phyloP scores from a whole-genome alignment of 1,284 basidiomycete genomes.

The Pisolithus thermaeus region DNA sequence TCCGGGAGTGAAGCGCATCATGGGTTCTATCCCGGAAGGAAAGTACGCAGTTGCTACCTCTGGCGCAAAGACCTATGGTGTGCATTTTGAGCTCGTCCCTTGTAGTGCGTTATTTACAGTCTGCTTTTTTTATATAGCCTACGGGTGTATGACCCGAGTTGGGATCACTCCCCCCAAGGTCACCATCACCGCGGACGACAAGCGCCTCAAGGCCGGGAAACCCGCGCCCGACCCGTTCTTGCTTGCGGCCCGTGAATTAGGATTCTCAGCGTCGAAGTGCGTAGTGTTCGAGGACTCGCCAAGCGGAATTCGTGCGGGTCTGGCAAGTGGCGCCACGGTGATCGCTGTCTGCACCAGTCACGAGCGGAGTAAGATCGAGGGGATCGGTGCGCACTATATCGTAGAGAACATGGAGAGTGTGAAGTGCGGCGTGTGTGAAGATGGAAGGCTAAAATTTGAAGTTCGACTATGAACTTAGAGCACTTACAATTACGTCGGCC shows the following conservation, averaged over 20 bases:
- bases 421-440: too few species aligned
- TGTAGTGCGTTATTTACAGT: too few species aligned
- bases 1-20: constrained; percentile 66
- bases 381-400: constrained; percentile 64
- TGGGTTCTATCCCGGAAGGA: constrained; percentile 61
- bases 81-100: constrained; percentile 13
- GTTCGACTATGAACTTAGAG: too few species aligned
- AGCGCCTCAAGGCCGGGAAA: constrained; percentile 59
- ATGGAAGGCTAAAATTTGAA: too few species aligned
- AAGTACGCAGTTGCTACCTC: constrained; percentile 74
- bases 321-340: constrained; percentile 68
- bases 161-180: too few species aligned
- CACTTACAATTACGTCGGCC: too few species aligned
- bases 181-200: constrained; percentile 74
- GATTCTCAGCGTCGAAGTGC: constrained; percentile 51
- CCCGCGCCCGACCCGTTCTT: constrained; percentile 73
- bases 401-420: constrained; percentile 32
- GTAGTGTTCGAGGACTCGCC: constrained; percentile 77
- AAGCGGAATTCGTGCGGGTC: constrained; percentile 67
- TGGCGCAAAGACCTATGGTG: constrained; percentile 68
- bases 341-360: constrained; percentile 74
- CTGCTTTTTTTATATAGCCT: too few species aligned
- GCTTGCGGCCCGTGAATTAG: constrained; percentile 68
- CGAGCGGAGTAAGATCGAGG: constrained; percentile 47
- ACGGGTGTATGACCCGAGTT: too few species aligned